Evolutionary conservation across 2,329 filamentous ascomycete species (phyloP), one percentile per base, ranked within the genome.

Genomic region (Aspergillus uvarum): DNA sequence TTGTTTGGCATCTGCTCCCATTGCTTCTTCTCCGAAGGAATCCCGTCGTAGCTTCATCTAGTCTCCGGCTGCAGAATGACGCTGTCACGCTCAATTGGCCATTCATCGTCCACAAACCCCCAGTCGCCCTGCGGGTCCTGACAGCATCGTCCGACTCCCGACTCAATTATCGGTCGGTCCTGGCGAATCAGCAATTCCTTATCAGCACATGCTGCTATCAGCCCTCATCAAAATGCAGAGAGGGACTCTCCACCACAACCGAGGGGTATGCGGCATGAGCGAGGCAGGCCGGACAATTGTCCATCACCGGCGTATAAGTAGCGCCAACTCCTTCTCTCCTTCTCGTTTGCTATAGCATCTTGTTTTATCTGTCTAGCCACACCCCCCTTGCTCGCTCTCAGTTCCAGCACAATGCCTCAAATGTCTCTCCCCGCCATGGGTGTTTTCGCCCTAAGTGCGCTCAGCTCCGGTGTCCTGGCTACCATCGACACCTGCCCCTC

Each of bases 171-270:
- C 47, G 29, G 55, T 64, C 61, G 38, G 29, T 14, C 38, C 24
- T 26, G 51, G 38, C 52, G 60, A 73, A 74, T 74, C 69, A 71
- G 63, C 59, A 35, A 26, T 11, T 56, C 55, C 58, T 68, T 67
- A 67, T 68, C 65, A 63, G 59, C 35, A 58, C 72, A 73, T 73
- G 71, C 69, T 35, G 71, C 60, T 59, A 67, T 64, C 63, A 53
- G 52, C 52, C 47, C 26, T 52, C 35, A 24, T 47, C 44, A 48
- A 22, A 42, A 59, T 59, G 56, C 54, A 55, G 51, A 51, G 51
- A n/a, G 38, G 21, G 26, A n/a, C 51, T 59, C 16, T 16, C 48
- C 22, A 50, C 38, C 19, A 21, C 12, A 22, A 21, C 31, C 16
- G 38, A 44, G 38, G 38, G n/a, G n/a, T 44, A 16, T 8, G 14